Evolutionary conservation across 495 filamentous ascomycete genomes (phyloP).

Genomic region (Pseudevernia furfuracea): DNA sequence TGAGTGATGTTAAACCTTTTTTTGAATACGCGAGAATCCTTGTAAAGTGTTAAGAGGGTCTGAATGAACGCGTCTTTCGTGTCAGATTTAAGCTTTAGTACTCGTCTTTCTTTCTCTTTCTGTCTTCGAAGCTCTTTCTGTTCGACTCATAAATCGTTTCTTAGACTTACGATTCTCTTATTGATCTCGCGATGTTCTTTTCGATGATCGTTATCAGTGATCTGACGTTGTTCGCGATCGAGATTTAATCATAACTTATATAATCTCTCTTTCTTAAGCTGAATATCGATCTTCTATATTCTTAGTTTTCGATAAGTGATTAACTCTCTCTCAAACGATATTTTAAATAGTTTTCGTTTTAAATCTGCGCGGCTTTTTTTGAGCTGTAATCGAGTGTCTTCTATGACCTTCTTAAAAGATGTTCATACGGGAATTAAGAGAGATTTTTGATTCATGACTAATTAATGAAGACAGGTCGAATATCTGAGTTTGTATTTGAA

Average conservation of each 20-base stretch:
- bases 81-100: background rate
- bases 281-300: too few relatives aligned
- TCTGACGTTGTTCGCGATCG: background rate
- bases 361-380: too few relatives aligned
- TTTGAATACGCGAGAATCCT: background rate
- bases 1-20: background rate
- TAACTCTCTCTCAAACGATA: too few relatives aligned
- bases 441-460: too few relatives aligned
- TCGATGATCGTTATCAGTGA: background rate
- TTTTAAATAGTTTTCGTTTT: too few relatives aligned
- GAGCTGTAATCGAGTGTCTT: too few relatives aligned
- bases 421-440: too few relatives aligned
- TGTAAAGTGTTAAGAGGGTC: background rate
- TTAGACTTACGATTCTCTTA: background rate
- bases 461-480: too few relatives aligned
- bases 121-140: background rate
- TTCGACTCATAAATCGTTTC: background rate
- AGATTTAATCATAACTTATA: background rate
- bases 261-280: too few relatives aligned
- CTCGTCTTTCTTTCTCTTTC: background rate
- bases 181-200: background rate
- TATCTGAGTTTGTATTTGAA: too few relatives aligned
- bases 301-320: too few relatives aligned
- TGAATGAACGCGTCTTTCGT: background rate
- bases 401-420: too few relatives aligned